Percentiles rank a stretch among this genome's conserved stretches.
Conservation (phyloP, 495 filamentous ascomycete genomes). For the Recurvomyces mirabilis region DNA sequence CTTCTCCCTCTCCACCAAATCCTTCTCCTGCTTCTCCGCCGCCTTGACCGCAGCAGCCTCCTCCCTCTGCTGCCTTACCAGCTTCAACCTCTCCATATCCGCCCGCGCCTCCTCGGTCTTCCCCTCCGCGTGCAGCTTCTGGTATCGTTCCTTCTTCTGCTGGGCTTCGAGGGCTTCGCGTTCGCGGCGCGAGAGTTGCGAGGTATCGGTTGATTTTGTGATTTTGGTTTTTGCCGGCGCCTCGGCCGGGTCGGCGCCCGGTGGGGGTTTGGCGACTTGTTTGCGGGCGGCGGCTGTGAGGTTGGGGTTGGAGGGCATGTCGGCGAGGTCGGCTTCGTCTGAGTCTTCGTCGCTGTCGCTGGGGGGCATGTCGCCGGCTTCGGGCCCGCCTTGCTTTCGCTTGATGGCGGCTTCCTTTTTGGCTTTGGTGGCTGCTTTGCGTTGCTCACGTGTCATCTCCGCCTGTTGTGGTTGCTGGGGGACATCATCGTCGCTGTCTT, state of each 20-base stretch:
- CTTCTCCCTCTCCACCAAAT: constrained; percentile 32
- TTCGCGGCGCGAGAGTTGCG: constrained; percentile 67
- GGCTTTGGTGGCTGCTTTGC: constrained; percentile 77
- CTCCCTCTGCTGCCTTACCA: constrained; percentile 78
- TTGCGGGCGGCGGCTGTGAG: constrained; percentile 61
- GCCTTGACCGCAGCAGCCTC: constrained; percentile 69
- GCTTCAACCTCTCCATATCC: constrained; percentile 71
- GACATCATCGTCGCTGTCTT: constrained; percentile 31
- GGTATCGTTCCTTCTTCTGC: constrained; percentile 78
- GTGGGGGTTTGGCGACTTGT: constrained; percentile 40
- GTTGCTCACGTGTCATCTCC: constrained; percentile 72
- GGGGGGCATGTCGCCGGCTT: constrained; percentile 70
- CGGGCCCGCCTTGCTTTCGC: constrained; percentile 49
- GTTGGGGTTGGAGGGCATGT: constrained; percentile 80
- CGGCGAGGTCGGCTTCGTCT: constrained; percentile 44
- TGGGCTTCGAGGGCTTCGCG: constrained; percentile 80
- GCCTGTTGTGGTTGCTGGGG: constrained; percentile 21
- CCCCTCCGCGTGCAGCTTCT: constrained; percentile 88
- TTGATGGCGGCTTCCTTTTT: constrained; percentile 79
- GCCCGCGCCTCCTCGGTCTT: constrained; percentile 94
- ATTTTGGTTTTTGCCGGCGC: constrained; percentile 15
- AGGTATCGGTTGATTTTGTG: constrained; percentile 30
- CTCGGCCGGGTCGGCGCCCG: too few species aligned
- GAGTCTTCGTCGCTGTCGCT: constrained; percentile 52
- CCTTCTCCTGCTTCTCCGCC: constrained; percentile 41